A percentile compares a stretch with the other conserved stretches of the same genome.
Evolutionary conservation across 345 rosid genomes (phyloP).

Genomic region (Schrenkiella parvula): DNA sequence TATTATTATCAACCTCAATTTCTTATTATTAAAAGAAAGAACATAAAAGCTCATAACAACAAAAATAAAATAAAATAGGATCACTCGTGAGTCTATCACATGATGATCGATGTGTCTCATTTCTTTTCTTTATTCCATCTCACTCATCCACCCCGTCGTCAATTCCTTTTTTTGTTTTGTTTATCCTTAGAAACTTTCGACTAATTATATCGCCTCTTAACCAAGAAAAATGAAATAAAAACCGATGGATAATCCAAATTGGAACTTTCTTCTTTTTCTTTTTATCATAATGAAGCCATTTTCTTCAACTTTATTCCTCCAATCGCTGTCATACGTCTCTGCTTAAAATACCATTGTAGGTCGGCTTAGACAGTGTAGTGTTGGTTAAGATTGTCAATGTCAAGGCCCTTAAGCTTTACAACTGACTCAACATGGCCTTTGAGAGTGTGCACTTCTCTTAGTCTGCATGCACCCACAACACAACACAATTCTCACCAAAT

Average conservation of each 20-base stretch:
- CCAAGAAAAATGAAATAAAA: neutral
- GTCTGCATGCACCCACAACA: constrained; percentile 34
- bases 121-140: constrained; percentile 6
- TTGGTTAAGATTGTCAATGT: constrained; percentile 67
- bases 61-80: neutral
- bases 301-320: constrained; percentile 23
- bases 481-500: constrained; percentile 14
- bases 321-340: neutral
- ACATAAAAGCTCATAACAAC: neutral
- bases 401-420: constrained; percentile 67
- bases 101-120: neutral
- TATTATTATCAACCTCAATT: neutral
- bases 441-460: constrained; percentile 68
- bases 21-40: neutral
- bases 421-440: constrained; percentile 75
- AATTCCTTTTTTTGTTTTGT: neutral
- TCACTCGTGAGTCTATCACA: neutral
- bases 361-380: constrained; percentile 54
- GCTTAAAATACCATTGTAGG: neutral
- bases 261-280: neutral
- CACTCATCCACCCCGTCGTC: neutral
- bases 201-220: neutral
- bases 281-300: constrained; percentile 1
- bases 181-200: neutral
- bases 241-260: neutral